These are phyloP conservation scores for Backusella sp. DNA, from an alignment of 192 early-diverging fungal genomes.

Conservation along the genomic window DNA sequence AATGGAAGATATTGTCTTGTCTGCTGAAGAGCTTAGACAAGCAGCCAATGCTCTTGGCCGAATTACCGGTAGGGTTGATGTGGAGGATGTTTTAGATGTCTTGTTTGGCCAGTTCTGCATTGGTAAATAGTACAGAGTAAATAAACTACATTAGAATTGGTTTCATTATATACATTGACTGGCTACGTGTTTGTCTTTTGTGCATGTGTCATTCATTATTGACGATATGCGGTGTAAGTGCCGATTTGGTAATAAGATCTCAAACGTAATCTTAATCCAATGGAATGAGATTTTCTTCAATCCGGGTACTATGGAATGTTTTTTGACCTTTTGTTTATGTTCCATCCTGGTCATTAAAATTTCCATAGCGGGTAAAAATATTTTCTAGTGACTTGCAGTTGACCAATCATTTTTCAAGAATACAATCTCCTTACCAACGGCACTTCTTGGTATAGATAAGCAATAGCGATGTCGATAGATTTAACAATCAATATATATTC, in stretches of 20 bases:
- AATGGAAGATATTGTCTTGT: slow-evolving; percentile 60
- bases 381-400: neutral
- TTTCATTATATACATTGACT: neutral
- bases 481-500: neutral
- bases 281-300: neutral
- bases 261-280: neutral
- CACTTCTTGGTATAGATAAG: no score
- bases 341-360: neutral
- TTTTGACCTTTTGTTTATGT: neutral
- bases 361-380: neutral
- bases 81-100: slow-evolving; percentile 73
- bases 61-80: slow-evolving; percentile 72
- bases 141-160: neutral
- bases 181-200: no score
- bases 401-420: neutral
- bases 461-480: neutral
- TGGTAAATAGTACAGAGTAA: slow-evolving; percentile 54
- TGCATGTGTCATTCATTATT: neutral
- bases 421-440: neutral
- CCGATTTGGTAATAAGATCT: neutral
- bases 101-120: slow-evolving; percentile 80
- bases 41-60: slow-evolving; percentile 61
- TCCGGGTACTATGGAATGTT: neutral
- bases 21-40: slow-evolving; percentile 70
- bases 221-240: neutral